phyloP scores from a whole-genome alignment of 768 basidiomycete genomes.

The Calvatia gigantea region DNA sequence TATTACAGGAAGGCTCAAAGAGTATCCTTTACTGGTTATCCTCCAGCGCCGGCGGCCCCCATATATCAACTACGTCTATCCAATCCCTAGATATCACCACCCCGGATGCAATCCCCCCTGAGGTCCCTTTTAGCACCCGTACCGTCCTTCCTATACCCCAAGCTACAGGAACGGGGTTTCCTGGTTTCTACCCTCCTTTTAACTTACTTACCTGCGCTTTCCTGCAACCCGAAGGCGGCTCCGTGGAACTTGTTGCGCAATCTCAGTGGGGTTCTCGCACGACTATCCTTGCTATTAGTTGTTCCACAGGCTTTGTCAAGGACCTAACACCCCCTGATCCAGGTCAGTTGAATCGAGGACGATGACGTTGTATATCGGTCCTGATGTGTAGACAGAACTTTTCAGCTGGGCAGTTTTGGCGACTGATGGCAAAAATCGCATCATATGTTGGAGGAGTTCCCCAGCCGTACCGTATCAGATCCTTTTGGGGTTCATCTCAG shows the following conservation, averaged over 20 bases:
- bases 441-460: constrained; percentile 51
- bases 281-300: constrained; percentile 45
- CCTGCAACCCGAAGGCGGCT: constrained; percentile 8
- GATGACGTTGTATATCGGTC: constrained; percentile 11
- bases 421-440: constrained; percentile 37
- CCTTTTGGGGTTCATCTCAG: constrained; percentile 39
- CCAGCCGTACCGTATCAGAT: constrained; percentile 44
- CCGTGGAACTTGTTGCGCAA: constrained; percentile 34
- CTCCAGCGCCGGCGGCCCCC: constrained; percentile 52
- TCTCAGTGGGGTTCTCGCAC: constrained; percentile 54
- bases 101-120: constrained; percentile 4
- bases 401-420: constrained; percentile 54
- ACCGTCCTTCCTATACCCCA: constrained; percentile 40
- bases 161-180: constrained; percentile 42
- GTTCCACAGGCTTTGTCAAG: constrained; percentile 34
- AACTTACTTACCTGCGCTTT: constrained; percentile 40
- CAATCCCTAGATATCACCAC: constrained; percentile 38
- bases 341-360: background rate
- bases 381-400: constrained; percentile 27
- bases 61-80: constrained; percentile 51
- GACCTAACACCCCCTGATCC: constrained; percentile 32
- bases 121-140: constrained; percentile 9
- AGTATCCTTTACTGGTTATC: constrained; percentile 50
- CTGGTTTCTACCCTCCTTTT: constrained; percentile 57
- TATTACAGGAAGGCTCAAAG: constrained; percentile 25